A percentile compares a stretch with the other conserved stretches of the same genome.
These are phyloP conservation scores for Pseudopyricularia javanii DNA, from an alignment of 2,329 filamentous ascomycete genomes.

Conservation along the genomic window DNA sequence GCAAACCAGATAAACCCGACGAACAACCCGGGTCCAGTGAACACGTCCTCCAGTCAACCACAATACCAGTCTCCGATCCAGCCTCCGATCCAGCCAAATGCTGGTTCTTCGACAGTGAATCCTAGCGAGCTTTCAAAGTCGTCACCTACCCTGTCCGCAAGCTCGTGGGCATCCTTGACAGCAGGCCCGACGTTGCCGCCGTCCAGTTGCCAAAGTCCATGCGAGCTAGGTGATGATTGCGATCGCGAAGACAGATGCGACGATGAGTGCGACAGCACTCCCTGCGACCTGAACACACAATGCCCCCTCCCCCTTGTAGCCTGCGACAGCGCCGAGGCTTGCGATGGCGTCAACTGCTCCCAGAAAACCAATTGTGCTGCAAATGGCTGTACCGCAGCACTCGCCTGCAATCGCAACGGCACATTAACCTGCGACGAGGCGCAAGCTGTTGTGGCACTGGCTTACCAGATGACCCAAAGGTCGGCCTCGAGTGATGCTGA, in stretches of 20 bases:
- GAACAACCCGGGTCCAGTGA: too few species aligned
- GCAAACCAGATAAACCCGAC: too few species aligned
- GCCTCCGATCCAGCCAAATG: not conserved
- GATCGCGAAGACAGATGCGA: not conserved
- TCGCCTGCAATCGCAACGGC: constrained; percentile 6
- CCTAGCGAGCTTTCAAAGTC: not conserved
- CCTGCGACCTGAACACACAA: not conserved
- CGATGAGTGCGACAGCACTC: not conserved
- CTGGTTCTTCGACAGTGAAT: not conserved
- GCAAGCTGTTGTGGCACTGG: not conserved
- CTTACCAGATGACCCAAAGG: not conserved
- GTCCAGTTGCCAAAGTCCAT: not conserved
- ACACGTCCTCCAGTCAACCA: too few species aligned
- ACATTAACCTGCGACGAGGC: constrained; percentile 2
- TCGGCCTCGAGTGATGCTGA: not conserved
- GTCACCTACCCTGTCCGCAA: not conserved
- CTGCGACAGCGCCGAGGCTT: constrained; percentile 8
- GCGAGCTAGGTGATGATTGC: not conserved
- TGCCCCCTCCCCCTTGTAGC: not conserved
- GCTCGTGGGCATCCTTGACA: not conserved
- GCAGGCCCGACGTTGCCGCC: not conserved
- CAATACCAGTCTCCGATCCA: not conserved
- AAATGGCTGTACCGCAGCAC: constrained; percentile 5
- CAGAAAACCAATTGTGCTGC: constrained; percentile 9
- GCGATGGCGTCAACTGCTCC: constrained; percentile 8